Evolutionary conservation across 768 basidiomycete species (phyloP).

Genomic region (Leucocoprinus leucothites): DNA sequence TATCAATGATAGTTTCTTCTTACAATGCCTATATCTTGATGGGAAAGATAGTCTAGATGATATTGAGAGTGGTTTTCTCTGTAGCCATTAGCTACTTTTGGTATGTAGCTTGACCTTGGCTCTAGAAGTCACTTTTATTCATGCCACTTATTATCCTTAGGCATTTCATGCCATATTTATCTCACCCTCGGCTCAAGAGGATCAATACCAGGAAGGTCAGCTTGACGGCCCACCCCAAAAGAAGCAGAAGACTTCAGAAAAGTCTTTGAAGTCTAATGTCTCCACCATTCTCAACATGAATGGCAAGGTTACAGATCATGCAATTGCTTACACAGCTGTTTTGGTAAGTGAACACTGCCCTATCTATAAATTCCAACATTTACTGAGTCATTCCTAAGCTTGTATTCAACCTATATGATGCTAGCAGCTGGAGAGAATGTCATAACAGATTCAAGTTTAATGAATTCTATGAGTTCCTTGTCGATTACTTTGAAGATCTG

Average conservation of each 20-base stretch:
- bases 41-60: too few species aligned
- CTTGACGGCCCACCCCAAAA: too few species aligned
- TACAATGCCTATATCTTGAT: too few species aligned
- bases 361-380: neutral
- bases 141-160: neutral
- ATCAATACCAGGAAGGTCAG: too few species aligned
- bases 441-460: conserved; percentile 21
- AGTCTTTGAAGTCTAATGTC: conserved; percentile 9
- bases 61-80: too few species aligned
- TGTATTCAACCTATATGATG: conserved; percentile 18
- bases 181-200: too few species aligned
- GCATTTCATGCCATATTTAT: too few species aligned
- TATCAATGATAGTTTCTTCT: too few species aligned
- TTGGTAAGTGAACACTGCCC: conserved; percentile 17
- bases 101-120: too few species aligned
- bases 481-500: conserved; percentile 23
- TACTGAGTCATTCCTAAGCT: conserved; percentile 14
- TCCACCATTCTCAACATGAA: conserved; percentile 15
- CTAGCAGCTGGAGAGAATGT: conserved; percentile 15
- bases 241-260: too few species aligned
- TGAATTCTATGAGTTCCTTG: conserved; percentile 20
- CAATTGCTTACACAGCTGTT: conserved; percentile 27
- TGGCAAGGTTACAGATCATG: conserved; percentile 18
- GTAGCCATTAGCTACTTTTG: too few species aligned
- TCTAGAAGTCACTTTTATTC: too few species aligned